Base-by-base conservation (phyloP, 768 basidiomycete species). In the Amanita rubescens region DNA sequence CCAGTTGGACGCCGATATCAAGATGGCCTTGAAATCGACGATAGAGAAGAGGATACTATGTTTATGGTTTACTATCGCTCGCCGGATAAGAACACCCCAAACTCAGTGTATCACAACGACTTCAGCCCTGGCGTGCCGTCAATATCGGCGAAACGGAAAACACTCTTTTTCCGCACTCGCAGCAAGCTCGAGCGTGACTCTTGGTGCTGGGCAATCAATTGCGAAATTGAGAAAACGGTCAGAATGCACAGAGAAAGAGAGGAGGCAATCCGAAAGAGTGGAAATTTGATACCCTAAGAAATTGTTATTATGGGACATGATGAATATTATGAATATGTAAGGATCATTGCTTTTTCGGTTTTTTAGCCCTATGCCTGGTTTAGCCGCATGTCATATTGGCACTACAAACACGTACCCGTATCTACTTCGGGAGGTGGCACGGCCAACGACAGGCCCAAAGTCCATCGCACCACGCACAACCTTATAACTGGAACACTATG, bases 161-260 rank as follows among this genome's bases (percentile, higher is more conserved):
- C 83, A 52, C 60, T 78, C 14, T 76, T 93, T 1, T 85, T 87
- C 59, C 78, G 82, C 57, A 83, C 87, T 49, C 75, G 93, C 63
- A 92, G 82, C 63, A 83, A 84, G 69, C 72, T 97, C 34, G 95
- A 98, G 67, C 74, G 94, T 25, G 94, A 98, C 66, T 77, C 85
- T 25, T 97, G 94, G 94, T 92, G 92, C 60, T 96, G 90, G 87
- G 91, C 90, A 0, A 69, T 98, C 59, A 93, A 90, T 56, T 80
- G 79, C 42, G 92, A 95, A 70, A 92, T 96, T 57, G 93, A 97
- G 69, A 84, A 82, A 64, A 69, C 87, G 12, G 81, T 81, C 35
- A 74, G 90, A 62, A 69, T 69, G 8, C 80, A 83, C 60, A 71
- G 63, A 56, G 79, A 77, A 17, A 73, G 90, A 58, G 93, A 94